Conservation (phyloP, 495 filamentous ascomycete species). For the Tuber melanosporum region DNA sequence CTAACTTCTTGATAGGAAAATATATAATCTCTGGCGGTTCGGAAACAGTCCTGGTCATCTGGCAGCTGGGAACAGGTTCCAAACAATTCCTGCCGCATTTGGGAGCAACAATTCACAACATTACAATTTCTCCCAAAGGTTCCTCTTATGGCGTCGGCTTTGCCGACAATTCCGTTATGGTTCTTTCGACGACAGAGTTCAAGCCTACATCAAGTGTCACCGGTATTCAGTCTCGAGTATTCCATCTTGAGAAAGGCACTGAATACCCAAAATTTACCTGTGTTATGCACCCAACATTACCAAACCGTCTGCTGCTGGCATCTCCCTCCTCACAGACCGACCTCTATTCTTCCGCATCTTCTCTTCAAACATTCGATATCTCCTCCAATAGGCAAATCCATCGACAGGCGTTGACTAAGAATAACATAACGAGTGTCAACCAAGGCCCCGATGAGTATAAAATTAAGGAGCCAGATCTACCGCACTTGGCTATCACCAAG, state of each 20-base stretch:
- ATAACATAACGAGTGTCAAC: slow-evolving; percentile 74
- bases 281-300: slow-evolving; percentile 52
- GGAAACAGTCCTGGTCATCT: slow-evolving; percentile 87
- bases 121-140: slow-evolving; percentile 72
- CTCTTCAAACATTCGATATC: slow-evolving; percentile 78
- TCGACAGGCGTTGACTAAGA: slow-evolving; percentile 80
- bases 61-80: slow-evolving; percentile 82
- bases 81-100: slow-evolving; percentile 81
- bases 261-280: slow-evolving; percentile 42
- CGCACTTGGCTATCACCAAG: slow-evolving; percentile 60
- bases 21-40: slow-evolving; percentile 89
- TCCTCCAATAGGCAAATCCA: slow-evolving; percentile 63
- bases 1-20: slow-evolving; percentile 57
- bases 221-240: slow-evolving; percentile 60
- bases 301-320: slow-evolving; percentile 56
- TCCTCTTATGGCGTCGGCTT: slow-evolving; percentile 74
- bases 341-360: slow-evolving; percentile 44
- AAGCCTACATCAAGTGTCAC: slow-evolving; percentile 70
- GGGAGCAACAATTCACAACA: slow-evolving; percentile 69
- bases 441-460: slow-evolving; percentile 60
- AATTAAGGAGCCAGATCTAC: slow-evolving; percentile 68
- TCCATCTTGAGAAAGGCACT: slow-evolving; percentile 6
- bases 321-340: slow-evolving; percentile 47
- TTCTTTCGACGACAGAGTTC: slow-evolving; percentile 82
- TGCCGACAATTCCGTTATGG: slow-evolving; percentile 82